Percentiles rank a stretch among this genome's conserved stretches.
These are phyloP conservation scores for Nidularia pulvinata DNA, from an alignment of 768 basidiomycete genomes.

Conservation along the genomic window DNA sequence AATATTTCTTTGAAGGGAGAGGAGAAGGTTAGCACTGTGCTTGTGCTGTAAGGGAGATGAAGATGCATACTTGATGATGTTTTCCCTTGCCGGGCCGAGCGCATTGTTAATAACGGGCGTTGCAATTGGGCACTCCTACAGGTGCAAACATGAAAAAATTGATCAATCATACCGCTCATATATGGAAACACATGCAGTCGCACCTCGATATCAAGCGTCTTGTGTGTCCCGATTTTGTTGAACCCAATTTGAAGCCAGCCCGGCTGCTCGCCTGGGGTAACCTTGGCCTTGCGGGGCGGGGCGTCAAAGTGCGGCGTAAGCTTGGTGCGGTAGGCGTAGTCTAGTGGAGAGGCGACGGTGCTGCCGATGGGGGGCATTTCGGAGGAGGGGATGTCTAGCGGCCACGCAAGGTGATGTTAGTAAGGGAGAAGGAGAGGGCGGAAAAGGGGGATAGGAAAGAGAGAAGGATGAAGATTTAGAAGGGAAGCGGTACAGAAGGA, in stretches of 20 bases:
- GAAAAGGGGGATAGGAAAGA: not conserved
- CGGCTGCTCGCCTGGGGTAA: slow-evolving; percentile 31
- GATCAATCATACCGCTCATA: no score
- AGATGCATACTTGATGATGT: slow-evolving; percentile 62
- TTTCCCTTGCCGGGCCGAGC: slow-evolving; percentile 55
- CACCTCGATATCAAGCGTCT: slow-evolving; percentile 92
- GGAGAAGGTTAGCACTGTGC: no score
- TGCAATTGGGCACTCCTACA: slow-evolving; percentile 90
- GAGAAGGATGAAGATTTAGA: not conserved
- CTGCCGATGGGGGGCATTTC: slow-evolving; percentile 64
- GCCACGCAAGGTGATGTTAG: no score
- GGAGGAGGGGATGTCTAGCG: slow-evolving; percentile 49
- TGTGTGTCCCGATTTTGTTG: slow-evolving; percentile 72
- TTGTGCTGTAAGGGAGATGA: not conserved
- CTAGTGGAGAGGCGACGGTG: slow-evolving; percentile 85
- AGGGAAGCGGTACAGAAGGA: not conserved
- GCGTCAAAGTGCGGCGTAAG: slow-evolving; percentile 96
- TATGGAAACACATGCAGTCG: not conserved
- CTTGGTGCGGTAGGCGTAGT: slow-evolving; percentile 95
- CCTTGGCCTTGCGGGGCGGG: slow-evolving; percentile 44
- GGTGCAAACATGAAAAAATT: not conserved
- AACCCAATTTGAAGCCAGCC: slow-evolving; percentile 89
- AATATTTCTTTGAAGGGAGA: slow-evolving; percentile 57
- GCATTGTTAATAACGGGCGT: slow-evolving; percentile 78
- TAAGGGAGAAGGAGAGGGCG: not conserved